phyloP scores from a whole-genome alignment of 169 alveolate species.

The Cryptosporidium felis region DNA sequence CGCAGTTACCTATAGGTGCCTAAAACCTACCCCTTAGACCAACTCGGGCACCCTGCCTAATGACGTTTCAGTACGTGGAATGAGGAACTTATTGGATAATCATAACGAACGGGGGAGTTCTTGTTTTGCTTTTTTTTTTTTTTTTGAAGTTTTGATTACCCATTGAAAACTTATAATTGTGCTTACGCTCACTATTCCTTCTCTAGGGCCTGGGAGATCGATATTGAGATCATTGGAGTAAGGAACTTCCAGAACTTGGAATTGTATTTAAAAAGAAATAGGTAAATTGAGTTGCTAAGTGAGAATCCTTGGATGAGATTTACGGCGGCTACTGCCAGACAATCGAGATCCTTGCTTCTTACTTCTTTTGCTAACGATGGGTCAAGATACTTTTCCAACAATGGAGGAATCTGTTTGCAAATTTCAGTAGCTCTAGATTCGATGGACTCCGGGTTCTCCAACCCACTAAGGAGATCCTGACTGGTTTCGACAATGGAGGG shows the following conservation, averaged over 20 bases:
- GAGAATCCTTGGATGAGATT: background rate
- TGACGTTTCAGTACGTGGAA: no score
- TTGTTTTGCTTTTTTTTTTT: no score
- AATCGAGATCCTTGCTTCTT: background rate
- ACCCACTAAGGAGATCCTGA: background rate
- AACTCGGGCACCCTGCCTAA: conserved; percentile 74
- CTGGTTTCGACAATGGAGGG: background rate
- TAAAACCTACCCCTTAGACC: conserved; percentile 74
- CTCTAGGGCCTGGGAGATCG: background rate
- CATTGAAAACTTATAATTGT: no score
- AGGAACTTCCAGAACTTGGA: conserved; percentile 30
- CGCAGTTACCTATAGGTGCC: conserved; percentile 75
- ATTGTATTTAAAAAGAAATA: conserved; percentile 15
- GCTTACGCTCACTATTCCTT: background rate
- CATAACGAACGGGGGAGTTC: no score
- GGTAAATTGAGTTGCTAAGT: conserved; percentile 31
- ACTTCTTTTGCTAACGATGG: background rate
- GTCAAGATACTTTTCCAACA: background rate
- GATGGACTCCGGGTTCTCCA: background rate
- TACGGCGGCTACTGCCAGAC: conserved; percentile 34
- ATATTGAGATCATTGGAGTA: conserved; percentile 11
- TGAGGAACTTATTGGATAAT: no score
- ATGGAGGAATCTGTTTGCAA: background rate
- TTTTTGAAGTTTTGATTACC: no score
- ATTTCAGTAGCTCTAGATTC: background rate